These are phyloP conservation scores for Backusella macrospora DNA, from an alignment of 192 early-diverging fungal species.

Conservation along the genomic window DNA sequence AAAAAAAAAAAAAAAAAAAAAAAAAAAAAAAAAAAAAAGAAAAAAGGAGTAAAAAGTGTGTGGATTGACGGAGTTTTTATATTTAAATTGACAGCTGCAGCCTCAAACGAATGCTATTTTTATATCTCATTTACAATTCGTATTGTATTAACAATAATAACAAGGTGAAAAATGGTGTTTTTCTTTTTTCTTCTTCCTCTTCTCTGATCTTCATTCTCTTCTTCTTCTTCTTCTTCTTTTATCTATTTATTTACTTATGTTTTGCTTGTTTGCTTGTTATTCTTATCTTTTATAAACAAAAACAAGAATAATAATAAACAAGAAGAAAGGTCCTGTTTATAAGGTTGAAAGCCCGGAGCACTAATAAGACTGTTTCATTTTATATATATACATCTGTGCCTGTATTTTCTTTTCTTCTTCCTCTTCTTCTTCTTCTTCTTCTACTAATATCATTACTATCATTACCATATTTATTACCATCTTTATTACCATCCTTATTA, in stretches of 20 bases:
- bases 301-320: background rate
- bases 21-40: no score
- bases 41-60: background rate
- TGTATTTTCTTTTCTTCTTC: no score
- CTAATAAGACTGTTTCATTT: no score
- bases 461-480: no score
- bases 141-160: background rate
- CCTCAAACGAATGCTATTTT: background rate
- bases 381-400: no score
- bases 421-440: no score
- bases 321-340: background rate
- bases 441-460: no score
- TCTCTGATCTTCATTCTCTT: background rate
- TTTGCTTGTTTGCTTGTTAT: conserved; percentile 1
- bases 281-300: background rate
- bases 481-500: no score
- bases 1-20: no score
- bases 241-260: background rate
- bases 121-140: background rate
- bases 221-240: background rate
- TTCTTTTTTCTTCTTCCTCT: no score
- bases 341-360: background rate
- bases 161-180: background rate
- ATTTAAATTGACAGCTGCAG: conserved; percentile 10
- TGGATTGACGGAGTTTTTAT: background rate